Conservation (phyloP, 257 asterid genomes). For the Mentha longifolia region DNA sequence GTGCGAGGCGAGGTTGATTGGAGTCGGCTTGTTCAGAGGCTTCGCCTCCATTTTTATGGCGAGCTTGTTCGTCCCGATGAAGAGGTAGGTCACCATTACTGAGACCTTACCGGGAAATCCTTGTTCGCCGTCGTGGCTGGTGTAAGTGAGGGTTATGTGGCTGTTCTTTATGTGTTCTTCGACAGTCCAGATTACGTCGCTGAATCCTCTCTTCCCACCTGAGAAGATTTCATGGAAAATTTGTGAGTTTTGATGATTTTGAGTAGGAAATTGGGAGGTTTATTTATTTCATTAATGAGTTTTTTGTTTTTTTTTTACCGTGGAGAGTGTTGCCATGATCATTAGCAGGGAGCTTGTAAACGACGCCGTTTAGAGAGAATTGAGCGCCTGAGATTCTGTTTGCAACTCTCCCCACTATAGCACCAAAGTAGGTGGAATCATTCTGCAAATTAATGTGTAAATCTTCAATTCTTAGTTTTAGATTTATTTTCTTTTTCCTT, state of each 20-base stretch:
- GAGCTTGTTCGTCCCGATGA: slow-evolving; percentile 49
- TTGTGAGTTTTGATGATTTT: not conserved
- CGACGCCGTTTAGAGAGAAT: slow-evolving; percentile 58
- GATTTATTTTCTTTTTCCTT: no score
- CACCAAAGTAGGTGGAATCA: slow-evolving; percentile 78
- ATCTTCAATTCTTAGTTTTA: no score
- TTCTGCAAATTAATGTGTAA: slow-evolving; percentile 47
- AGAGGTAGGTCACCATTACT: slow-evolving; percentile 63
- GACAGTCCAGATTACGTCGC: slow-evolving; percentile 68
- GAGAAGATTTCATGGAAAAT: not conserved
- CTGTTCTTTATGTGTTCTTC: slow-evolving; percentile 41
- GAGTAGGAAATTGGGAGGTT: not conserved
- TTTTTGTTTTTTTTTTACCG: slow-evolving; percentile 39
- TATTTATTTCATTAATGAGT: no score
- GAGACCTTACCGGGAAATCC: slow-evolving; percentile 77
- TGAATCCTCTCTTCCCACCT: slow-evolving; percentile 76
- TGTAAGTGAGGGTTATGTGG: slow-evolving; percentile 61
- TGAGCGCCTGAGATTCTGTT: slow-evolving; percentile 80
- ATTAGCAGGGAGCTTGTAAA: slow-evolving; percentile 63
- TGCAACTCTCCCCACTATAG: slow-evolving; percentile 81
- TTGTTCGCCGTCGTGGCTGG: slow-evolving; percentile 79
- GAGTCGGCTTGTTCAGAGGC: slow-evolving; percentile 63
- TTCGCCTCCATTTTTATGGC: slow-evolving; percentile 67
- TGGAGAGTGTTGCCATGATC: slow-evolving; percentile 93
- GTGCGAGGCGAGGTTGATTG: slow-evolving; percentile 82